Conservation (phyloP, 306 rosid genomes). For the Vachellia collinsii region DNA sequence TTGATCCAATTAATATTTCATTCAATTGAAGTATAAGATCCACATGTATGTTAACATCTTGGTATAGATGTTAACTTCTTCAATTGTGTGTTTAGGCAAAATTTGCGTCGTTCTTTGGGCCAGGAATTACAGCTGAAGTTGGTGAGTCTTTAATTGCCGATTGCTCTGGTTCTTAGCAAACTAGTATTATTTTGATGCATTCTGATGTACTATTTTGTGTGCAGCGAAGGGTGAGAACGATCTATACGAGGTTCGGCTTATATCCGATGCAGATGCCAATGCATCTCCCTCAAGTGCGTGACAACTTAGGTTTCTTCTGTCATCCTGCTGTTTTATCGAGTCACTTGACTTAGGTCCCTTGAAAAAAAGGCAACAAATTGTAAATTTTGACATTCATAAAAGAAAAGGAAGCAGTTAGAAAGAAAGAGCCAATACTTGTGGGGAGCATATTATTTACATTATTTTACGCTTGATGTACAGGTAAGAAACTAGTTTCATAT, state of each 20-base stretch:
- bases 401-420: slow-evolving; percentile 34
- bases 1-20: slow-evolving; percentile 11
- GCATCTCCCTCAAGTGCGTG: slow-evolving; percentile 43
- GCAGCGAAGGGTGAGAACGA: slow-evolving; percentile 74
- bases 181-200: slow-evolving; percentile 9
- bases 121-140: slow-evolving; percentile 88
- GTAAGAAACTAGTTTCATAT: background rate
- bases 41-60: slow-evolving; percentile 10
- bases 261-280: slow-evolving; percentile 58
- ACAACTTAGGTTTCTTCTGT: slow-evolving; percentile 39
- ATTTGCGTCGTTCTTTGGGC: slow-evolving; percentile 93
- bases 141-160: slow-evolving; percentile 57
- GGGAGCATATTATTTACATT: slow-evolving; percentile 3
- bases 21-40: slow-evolving; percentile 20
- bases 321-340: slow-evolving; percentile 39
- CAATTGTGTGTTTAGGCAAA: slow-evolving; percentile 60
- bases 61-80: slow-evolving; percentile 7
- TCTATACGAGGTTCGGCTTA: slow-evolving; percentile 81
- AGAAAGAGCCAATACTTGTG: slow-evolving; percentile 13
- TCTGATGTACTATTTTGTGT: slow-evolving; percentile 39
- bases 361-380: slow-evolving; percentile 43
- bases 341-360: slow-evolving; percentile 45
- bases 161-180: slow-evolving; percentile 19
- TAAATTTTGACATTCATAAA: slow-evolving; percentile 44
- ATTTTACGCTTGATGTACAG: slow-evolving; percentile 10